Evolutionary conservation across 2,329 filamentous ascomycete species (phyloP), one percentile per base, ranked within the genome.

Genomic region (Beauveria scarabaeidicola): DNA sequence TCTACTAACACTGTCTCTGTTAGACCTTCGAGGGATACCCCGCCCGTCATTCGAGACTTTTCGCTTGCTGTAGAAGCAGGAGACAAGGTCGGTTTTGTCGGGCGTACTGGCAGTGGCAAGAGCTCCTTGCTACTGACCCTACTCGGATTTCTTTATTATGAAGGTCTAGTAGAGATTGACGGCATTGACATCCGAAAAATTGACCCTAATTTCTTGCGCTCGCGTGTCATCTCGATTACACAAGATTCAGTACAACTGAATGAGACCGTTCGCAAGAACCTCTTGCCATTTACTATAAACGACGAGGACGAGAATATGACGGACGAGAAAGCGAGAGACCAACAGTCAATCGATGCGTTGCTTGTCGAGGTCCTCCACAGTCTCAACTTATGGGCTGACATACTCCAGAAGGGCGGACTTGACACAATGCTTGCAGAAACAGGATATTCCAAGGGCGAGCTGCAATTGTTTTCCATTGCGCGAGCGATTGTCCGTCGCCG

Each of bases 211-310:
- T 66, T 66, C 1, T 67, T 80, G 17, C 75, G 78, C 41, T 67
- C 69, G 1, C 67, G 72, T 2, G 67, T 80, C 13, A 72, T 74
- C 23, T 71, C 73, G 5, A 66, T 81, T 5, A 75, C 77, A 0
- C 78, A 81, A 68, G 77, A 80, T 27, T 69, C 77, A 0, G 70
- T 78, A 51, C 67, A 76, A 5, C 67, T 80, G 9, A 70, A 72
- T 1, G 76, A 74, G n/a, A 74, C 69, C 1, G 67, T 81, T 4
- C 73, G 75, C 11, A 66, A 71, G 23, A 81, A 81, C 52, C 69
- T 77, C 1, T 13, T 54, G n/a, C 58, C 58, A 10, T 60, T 54
- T 36, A 47, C 27, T 1, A 36, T 55, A 6, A 55, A 47, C 11
- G 41, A 55, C 5, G 6, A 46, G 0, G 47, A 44, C 11, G 23